Evolutionary conservation across 805 yeast genomes (phyloP).

Genomic region (Komagataella pseudopastoris): DNA sequence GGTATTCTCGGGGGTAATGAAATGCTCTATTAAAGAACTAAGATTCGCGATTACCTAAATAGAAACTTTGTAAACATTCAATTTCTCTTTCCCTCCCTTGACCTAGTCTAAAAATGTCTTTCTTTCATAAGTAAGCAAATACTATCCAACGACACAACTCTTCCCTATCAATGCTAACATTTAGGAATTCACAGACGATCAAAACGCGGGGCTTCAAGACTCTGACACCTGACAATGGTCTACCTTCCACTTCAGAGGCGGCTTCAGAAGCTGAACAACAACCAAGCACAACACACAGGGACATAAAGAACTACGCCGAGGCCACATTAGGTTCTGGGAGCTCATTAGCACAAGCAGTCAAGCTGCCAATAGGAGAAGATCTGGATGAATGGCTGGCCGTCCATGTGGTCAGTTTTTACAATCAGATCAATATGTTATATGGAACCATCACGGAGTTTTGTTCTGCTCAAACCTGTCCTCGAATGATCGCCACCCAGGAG

Average conservation of each 20-base stretch:
- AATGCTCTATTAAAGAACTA: not conserved
- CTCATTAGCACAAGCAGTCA: conserved; percentile 84
- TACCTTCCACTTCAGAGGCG: conserved; percentile 5
- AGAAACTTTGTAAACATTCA: conserved; percentile 1
- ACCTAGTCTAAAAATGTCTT: conserved; percentile 4
- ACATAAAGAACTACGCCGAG: conserved; percentile 81
- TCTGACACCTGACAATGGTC: conserved; percentile 12
- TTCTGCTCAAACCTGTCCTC: conserved; percentile 87
- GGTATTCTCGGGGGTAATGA: not conserved
- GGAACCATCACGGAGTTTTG: conserved; percentile 95
- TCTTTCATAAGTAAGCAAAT: conserved; percentile 7
- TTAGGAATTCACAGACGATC: conserved; percentile 10
- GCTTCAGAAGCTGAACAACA: conserved; percentile 6
- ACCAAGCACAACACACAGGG: conserved; percentile 36
- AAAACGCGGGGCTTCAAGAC: conserved; percentile 19
- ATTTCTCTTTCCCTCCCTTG: not conserved
- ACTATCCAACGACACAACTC: not conserved
- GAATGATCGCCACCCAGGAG: conserved; percentile 96
- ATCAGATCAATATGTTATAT: conserved; percentile 91
- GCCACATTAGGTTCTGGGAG: conserved; percentile 91
- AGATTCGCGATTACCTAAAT: not conserved
- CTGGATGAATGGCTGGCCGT: conserved; percentile 92
- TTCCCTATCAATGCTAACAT: not conserved
- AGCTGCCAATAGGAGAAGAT: conserved; percentile 86
- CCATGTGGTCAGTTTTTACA: conserved; percentile 93